Conservation (phyloP, 805 yeast genomes). For the Barnettozyma sp. region DNA sequence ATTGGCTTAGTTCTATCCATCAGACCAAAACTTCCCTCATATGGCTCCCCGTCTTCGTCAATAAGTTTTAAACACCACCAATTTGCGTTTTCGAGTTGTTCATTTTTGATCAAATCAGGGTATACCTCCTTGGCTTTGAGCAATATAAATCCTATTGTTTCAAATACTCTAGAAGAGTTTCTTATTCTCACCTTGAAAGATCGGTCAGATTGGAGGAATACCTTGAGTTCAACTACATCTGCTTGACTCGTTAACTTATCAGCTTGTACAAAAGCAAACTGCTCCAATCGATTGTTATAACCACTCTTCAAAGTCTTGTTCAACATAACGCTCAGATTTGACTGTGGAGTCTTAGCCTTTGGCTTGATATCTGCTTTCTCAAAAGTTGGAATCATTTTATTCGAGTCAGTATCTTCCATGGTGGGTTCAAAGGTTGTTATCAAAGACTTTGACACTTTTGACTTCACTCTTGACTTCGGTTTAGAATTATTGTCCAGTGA, state of each 20-base stretch:
- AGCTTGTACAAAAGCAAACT: slow-evolving; percentile 33
- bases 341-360: slow-evolving; percentile 10
- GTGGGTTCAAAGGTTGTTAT: slow-evolving; percentile 2
- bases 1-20: slow-evolving; percentile 62
- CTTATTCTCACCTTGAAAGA: slow-evolving; percentile 25
- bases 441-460: slow-evolving; percentile 16
- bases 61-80: slow-evolving; percentile 72
- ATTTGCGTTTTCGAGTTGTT: slow-evolving; percentile 42
- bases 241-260: slow-evolving; percentile 19
- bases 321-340: slow-evolving; percentile 39
- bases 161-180: slow-evolving; percentile 39
- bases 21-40: slow-evolving; percentile 85
- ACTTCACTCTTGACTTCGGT: slow-evolving; percentile 10
- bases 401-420: background rate
- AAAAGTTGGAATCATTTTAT: background rate
- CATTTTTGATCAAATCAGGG: slow-evolving; percentile 8
- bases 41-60: slow-evolving; percentile 91
- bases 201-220: slow-evolving; percentile 22
- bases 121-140: slow-evolving; percentile 14
- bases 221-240: slow-evolving; percentile 22
- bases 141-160: slow-evolving; percentile 50
- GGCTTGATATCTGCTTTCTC: slow-evolving; percentile 9
- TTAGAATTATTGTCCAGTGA: slow-evolving; percentile 17
- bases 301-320: slow-evolving; percentile 26
- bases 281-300: slow-evolving; percentile 36